A percentile compares a stretch with the other conserved stretches of the same genome.
phyloP scores from a whole-genome alignment of 2,329 filamentous ascomycete genomes.

The Colletotrichum gloeosporioides region DNA sequence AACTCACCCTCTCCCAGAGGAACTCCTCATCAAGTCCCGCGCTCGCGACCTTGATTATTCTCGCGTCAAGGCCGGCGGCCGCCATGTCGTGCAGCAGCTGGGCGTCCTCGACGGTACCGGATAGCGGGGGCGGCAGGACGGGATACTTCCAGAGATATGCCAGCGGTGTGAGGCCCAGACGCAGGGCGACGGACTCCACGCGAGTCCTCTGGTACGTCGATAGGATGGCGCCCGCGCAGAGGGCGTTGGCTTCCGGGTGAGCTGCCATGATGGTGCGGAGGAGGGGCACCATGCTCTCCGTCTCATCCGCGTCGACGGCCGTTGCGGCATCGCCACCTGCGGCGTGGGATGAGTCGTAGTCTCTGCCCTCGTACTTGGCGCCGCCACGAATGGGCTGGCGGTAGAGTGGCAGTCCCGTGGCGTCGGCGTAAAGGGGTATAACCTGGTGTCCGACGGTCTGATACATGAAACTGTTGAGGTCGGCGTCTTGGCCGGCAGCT shows the following conservation, averaged over 20 bases:
- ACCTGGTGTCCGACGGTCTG: conserved; percentile 93
- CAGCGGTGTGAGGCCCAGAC: conserved; percentile 82
- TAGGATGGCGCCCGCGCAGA: conserved; percentile 90
- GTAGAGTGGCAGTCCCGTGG: conserved; percentile 83
- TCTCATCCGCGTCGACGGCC: conserved; percentile 70
- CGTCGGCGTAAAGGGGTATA: conserved; percentile 82
- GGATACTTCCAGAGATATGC: conserved; percentile 95
- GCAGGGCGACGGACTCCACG: conserved; percentile 89
- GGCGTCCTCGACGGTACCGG: conserved; percentile 42
- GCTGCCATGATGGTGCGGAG: conserved; percentile 68
- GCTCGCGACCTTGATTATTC: conserved; percentile 93
- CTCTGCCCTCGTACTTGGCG: conserved; percentile 72
- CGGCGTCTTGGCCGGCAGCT: conserved; percentile 32
- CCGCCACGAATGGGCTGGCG: conserved; percentile 76
- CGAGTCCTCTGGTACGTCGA: conserved; percentile 95
- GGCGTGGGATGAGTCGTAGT: conserved; percentile 59
- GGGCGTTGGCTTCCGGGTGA: conserved; percentile 83
- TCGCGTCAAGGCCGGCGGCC: conserved; percentile 77
- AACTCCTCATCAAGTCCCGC: conserved; percentile 83
- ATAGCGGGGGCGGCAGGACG: conserved; percentile 60
- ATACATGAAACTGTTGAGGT: conserved; percentile 99
- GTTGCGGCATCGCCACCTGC: conserved; percentile 12
- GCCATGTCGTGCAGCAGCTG: conserved; percentile 84
- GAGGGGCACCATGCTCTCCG: conserved; percentile 82
- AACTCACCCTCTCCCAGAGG: conserved; percentile 81